Conservation (phyloP, 2,329 filamentous ascomycete genomes). For the Aspergillus transmontanensis region DNA sequence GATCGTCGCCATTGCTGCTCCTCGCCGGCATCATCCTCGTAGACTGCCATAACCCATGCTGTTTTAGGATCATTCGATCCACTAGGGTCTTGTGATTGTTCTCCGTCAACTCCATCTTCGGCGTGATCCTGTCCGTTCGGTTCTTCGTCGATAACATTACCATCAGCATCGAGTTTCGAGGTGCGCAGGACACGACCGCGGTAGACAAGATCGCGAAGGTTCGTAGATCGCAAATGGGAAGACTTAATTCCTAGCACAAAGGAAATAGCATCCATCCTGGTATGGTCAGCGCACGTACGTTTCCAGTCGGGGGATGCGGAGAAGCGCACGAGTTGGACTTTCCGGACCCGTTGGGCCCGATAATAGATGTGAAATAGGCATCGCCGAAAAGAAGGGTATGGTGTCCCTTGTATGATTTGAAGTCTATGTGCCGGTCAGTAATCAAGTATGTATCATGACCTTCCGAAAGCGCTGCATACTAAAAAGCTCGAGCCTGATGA, state of each 20-base stretch:
- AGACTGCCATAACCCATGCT: conserved; percentile 99
- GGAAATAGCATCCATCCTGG: conserved; percentile 97
- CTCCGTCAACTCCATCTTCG: conserved; percentile 54
- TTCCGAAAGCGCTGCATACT: conserved; percentile 59
- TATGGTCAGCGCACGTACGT: conserved; percentile 26
- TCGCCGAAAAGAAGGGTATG: conserved; percentile 94
- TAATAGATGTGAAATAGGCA: conserved; percentile 98
- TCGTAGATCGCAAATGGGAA: conserved; percentile 91
- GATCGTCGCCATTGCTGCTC: conserved; percentile 95
- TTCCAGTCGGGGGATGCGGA: not conserved
- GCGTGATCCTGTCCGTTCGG: conserved; percentile 65
- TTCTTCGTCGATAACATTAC: conserved; percentile 66
- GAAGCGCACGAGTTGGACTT: conserved; percentile 89
- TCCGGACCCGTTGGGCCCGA: conserved; percentile 98
- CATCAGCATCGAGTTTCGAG: conserved; percentile 88
- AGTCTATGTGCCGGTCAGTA: conserved; percentile 63
- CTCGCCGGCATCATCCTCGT: conserved; percentile 94
- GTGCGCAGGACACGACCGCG: conserved; percentile 90
- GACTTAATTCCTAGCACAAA: conserved; percentile 99
- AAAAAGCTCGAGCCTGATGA: conserved; percentile 90
- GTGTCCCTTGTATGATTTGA: conserved; percentile 99
- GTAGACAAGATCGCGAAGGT: conserved; percentile 93
- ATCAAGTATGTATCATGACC: conserved; percentile 13
- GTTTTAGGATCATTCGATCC: conserved; percentile 78
- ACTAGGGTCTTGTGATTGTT: conserved; percentile 62